These are phyloP conservation scores for Mariannaea elegans DNA, from an alignment of 2,329 filamentous ascomycete species.

Conservation along the genomic window DNA sequence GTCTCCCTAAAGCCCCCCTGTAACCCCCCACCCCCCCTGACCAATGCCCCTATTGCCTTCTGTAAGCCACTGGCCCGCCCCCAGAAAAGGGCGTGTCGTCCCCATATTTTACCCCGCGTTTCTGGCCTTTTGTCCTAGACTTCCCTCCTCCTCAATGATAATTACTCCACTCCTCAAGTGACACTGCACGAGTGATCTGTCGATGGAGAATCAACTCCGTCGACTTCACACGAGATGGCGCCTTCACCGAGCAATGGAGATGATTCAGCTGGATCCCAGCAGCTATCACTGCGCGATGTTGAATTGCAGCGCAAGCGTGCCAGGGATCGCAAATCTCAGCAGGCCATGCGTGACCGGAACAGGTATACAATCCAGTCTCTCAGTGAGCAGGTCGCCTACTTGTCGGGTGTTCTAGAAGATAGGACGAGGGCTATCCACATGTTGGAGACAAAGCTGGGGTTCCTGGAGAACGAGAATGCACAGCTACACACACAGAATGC, in stretches of 20 bases:
- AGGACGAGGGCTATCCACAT: conserved; percentile 26
- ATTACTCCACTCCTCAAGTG: not conserved
- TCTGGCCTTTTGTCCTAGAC: not conserved
- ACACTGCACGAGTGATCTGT: conserved; percentile 4
- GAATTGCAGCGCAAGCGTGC: conserved; percentile 44
- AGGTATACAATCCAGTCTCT: conserved; percentile 43
- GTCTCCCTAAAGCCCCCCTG: too few relatives aligned
- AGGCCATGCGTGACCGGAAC: conserved; percentile 46
- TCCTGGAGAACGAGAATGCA: conserved; percentile 40
- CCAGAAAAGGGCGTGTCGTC: not conserved
- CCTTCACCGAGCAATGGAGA: conserved; percentile 16
- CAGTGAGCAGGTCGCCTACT: conserved; percentile 40
- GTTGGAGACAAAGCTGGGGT: conserved; percentile 31
- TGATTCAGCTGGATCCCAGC: conserved; percentile 19
- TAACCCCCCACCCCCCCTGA: not conserved
- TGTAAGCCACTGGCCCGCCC: conserved; percentile 1
- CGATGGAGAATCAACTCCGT: conserved; percentile 5
- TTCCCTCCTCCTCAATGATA: not conserved
- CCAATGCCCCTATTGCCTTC: not conserved
- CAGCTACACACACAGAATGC: conserved; percentile 43
- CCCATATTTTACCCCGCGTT: conserved; percentile 19
- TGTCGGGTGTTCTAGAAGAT: conserved; percentile 38
- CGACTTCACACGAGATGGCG: conserved; percentile 12
- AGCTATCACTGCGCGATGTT: conserved; percentile 9
- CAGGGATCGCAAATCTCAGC: conserved; percentile 44